phyloP scores from a whole-genome alignment of 192 early-diverging fungal species.

The Podila minutissima region DNA sequence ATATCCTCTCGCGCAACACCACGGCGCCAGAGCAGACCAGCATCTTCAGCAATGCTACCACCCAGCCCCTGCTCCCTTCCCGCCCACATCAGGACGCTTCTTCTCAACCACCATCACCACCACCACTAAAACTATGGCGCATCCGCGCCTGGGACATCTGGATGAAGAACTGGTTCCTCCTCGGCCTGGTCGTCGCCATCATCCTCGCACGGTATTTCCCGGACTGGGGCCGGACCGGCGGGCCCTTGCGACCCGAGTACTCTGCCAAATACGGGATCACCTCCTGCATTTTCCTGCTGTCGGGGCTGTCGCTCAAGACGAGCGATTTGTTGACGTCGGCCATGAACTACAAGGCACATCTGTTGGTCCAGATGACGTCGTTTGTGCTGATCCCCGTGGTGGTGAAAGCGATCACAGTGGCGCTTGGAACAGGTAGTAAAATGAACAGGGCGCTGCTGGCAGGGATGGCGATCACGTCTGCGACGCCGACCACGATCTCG shows the following conservation, averaged over 20 bases:
- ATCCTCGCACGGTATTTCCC: constrained; percentile 69
- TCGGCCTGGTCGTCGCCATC: constrained; percentile 71
- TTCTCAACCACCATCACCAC: too few relatives aligned
- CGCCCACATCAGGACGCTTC: too few relatives aligned
- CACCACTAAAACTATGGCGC: constrained; percentile 10
- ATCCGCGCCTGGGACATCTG: constrained; percentile 54
- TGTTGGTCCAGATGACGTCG: constrained; percentile 68
- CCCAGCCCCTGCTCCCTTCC: too few relatives aligned
- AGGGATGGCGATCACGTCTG: constrained; percentile 71
- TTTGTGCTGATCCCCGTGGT: constrained; percentile 69
- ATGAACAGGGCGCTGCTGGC: constrained; percentile 65
- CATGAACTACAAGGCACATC: constrained; percentile 67
- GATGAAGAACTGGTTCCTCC: constrained; percentile 68
- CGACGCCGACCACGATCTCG: constrained; percentile 77
- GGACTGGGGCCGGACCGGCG: constrained; percentile 63
- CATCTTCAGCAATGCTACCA: too few relatives aligned
- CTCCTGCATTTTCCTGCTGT: constrained; percentile 71
- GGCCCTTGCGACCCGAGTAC: constrained; percentile 66
- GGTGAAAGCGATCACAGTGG: constrained; percentile 63
- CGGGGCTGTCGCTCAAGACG: constrained; percentile 69
- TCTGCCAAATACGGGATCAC: constrained; percentile 74
- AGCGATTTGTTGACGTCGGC: constrained; percentile 61
- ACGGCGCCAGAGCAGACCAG: too few relatives aligned
- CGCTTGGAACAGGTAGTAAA: constrained; percentile 52
- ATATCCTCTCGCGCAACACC: too few relatives aligned